Evolutionary conservation across 202 grass and related monocot species (phyloP).

Genomic region (Elaeis oleifera): DNA sequence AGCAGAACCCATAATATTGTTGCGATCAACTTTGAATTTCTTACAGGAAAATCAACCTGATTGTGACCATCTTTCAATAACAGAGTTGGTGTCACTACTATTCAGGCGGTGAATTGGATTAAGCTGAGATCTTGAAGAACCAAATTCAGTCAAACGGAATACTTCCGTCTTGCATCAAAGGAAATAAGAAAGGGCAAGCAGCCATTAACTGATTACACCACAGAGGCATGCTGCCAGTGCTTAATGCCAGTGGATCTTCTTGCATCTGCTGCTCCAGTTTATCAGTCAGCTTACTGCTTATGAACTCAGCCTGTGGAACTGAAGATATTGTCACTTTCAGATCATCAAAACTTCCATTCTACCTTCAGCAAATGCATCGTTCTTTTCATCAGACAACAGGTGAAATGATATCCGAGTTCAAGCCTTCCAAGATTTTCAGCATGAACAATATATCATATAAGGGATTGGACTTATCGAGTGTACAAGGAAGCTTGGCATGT

Average conservation of each 20-base stretch:
- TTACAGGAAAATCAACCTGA: constrained; percentile 33
- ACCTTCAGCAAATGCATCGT: constrained; percentile 55
- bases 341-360: constrained; percentile 42
- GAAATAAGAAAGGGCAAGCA: constrained; percentile 93
- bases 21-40: constrained; percentile 82
- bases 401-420: constrained; percentile 47
- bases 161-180: constrained; percentile 83
- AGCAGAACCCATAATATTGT: constrained; percentile 69
- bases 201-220: constrained; percentile 86
- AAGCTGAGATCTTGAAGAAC: constrained; percentile 45
- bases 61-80: constrained; percentile 22
- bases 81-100: constrained; percentile 18
- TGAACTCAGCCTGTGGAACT: constrained; percentile 71
- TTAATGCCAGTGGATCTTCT: constrained; percentile 77
- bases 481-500: constrained; percentile 43
- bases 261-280: constrained; percentile 95
- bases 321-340: constrained; percentile 45
- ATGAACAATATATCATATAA: constrained; percentile 56
- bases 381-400: constrained; percentile 47
- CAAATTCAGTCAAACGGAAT: constrained; percentile 73
- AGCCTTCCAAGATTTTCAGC: constrained; percentile 72
- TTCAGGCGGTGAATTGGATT: constrained; percentile 27
- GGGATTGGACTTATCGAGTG: constrained; percentile 44
- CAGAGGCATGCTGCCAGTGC: constrained; percentile 56
- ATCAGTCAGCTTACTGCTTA: constrained; percentile 77